A percentile compares a stretch with the other conserved stretches of the same genome.
These are phyloP conservation scores for Sclerotiophoma versabilis DNA, from an alignment of 2,329 filamentous ascomycete species.

Conservation along the genomic window DNA sequence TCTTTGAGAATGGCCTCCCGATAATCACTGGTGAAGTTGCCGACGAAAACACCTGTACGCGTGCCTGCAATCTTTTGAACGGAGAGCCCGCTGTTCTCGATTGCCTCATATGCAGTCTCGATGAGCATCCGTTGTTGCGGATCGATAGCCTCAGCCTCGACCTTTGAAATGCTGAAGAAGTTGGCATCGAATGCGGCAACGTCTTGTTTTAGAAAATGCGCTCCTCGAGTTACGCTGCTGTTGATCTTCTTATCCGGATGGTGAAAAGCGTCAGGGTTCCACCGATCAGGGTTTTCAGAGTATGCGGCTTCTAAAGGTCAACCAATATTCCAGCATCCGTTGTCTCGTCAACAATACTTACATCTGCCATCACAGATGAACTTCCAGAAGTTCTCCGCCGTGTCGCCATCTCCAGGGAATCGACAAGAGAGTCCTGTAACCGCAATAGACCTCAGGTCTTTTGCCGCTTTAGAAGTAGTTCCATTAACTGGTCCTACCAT, in stretches of 20 bases:
- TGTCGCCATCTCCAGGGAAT: not conserved
- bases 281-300: not conserved
- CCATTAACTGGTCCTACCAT: not conserved
- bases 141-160: constrained; percentile 20
- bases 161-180: not conserved
- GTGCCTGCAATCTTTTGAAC: constrained; percentile 15
- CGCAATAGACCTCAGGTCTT: not conserved
- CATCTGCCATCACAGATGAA: not conserved
- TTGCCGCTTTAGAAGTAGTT: not conserved
- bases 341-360: not conserved
- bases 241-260: not conserved
- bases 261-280: not conserved
- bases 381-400: not conserved
- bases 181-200: not conserved
- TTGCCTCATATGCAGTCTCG: constrained; percentile 21
- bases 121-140: constrained; percentile 35
- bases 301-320: not conserved
- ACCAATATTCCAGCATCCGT: not conserved
- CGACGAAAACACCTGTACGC: constrained; percentile 26
- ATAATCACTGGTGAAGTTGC: constrained; percentile 22
- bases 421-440: not conserved
- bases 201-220: constrained; percentile 31
- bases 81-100: constrained; percentile 37
- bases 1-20: not conserved
- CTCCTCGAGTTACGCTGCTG: not conserved